Conservation (phyloP, 169 alveolate species). For the Cryptosporidium ubiquitum region DNA sequence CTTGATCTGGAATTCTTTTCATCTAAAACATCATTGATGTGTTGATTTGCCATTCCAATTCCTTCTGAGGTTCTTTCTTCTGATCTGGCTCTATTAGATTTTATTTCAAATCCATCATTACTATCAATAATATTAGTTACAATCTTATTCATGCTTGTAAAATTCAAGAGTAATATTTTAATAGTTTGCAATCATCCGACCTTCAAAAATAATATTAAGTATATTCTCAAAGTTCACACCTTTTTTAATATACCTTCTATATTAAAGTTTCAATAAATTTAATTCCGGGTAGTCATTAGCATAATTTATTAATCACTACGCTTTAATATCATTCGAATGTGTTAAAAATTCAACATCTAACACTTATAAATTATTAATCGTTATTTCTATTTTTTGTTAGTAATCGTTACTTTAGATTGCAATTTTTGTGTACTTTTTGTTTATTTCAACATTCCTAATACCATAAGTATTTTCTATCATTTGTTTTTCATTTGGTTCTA, state of each 20-base stretch:
- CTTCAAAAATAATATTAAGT: not conserved
- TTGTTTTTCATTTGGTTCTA: not conserved
- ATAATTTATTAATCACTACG: slow-evolving; percentile 12
- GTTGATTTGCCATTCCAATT: not conserved
- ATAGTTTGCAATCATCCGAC: not conserved
- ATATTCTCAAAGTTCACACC: slow-evolving; percentile 8
- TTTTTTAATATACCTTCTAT: not conserved
- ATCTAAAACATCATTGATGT: not conserved
- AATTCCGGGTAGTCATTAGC: slow-evolving; percentile 5
- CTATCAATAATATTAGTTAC: not conserved
- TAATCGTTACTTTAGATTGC: not conserved
- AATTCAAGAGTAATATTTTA: not conserved
- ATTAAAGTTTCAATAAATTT: not conserved
- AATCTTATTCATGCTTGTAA: slow-evolving; percentile 34
- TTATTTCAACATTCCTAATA: not conserved
- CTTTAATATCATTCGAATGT: not conserved
- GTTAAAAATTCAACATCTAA: slow-evolving; percentile 5
- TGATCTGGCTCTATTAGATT: slow-evolving; percentile 2
- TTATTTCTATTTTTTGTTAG: not conserved
- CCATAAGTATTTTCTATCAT: not conserved
- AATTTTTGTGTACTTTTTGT: not conserved
- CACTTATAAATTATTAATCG: not conserved
- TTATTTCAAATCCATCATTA: slow-evolving; percentile 18
- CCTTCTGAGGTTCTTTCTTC: not conserved
- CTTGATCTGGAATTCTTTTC: not conserved